These are phyloP conservation scores for Marchantia polymorpha DNA, from an alignment of 225 moss, liverwort and hornwort species.

Conservation along the genomic window DNA sequence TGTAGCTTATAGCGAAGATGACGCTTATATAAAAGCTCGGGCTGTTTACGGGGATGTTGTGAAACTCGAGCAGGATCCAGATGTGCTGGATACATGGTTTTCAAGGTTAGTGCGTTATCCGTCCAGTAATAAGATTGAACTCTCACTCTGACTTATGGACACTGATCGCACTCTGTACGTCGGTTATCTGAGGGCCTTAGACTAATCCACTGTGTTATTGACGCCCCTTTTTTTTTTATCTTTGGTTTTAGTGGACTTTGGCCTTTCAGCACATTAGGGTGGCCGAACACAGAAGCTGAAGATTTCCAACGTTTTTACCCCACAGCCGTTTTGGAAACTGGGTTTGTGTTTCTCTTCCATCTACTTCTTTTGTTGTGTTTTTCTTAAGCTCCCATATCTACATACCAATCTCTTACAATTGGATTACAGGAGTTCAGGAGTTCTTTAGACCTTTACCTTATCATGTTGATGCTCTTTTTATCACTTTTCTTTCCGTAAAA, in stretches of 20 bases:
- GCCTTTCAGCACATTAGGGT: slow-evolving; percentile 91
- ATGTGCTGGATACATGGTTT: slow-evolving; percentile 96
- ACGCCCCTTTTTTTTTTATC: not conserved
- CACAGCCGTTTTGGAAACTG: slow-evolving; percentile 79
- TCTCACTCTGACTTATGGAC: not conserved
- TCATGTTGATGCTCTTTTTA: not conserved
- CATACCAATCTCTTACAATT: not conserved
- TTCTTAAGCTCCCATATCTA: not conserved
- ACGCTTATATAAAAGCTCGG: slow-evolving; percentile 60
- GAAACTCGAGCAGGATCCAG: slow-evolving; percentile 73
- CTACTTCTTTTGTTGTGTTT: not conserved
- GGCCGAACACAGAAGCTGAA: slow-evolving; percentile 64
- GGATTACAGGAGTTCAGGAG: not conserved
- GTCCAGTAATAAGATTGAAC: not conserved
- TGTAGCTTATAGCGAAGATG: slow-evolving; percentile 64
- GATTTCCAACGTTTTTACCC: slow-evolving; percentile 76
- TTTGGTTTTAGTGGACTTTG: slow-evolving; percentile 66
- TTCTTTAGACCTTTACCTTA: not conserved
- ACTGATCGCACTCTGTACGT: not conserved
- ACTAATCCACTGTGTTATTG: not conserved
- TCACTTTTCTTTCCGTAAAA: not conserved
- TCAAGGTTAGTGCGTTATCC: slow-evolving; percentile 52
- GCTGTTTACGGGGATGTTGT: slow-evolving; percentile 56
- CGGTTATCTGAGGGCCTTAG: not conserved
- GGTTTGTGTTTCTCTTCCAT: slow-evolving; percentile 38